phyloP scores from a whole-genome alignment of 2,329 filamentous ascomycete species.

The Paraphaeosphaeria minitans region DNA sequence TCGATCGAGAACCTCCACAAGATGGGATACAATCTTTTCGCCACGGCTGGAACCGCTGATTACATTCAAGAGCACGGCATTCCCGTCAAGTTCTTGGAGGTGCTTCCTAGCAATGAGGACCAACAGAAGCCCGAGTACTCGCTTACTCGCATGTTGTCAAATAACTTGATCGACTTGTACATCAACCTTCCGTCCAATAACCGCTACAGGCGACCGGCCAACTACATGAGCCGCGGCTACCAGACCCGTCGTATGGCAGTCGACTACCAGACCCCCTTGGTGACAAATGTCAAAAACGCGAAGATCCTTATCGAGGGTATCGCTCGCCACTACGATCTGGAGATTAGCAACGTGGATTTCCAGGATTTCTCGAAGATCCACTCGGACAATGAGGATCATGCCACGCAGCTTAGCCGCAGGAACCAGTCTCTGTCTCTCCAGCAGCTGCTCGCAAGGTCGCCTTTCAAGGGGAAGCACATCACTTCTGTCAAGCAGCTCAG shows the following conservation, averaged over 20 bases:
- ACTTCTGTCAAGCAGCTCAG: slow-evolving; percentile 91
- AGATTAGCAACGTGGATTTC: slow-evolving; percentile 83
- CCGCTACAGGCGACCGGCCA: slow-evolving; percentile 92
- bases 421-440: slow-evolving; percentile 64
- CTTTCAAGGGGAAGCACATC: slow-evolving; percentile 89
- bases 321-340: slow-evolving; percentile 83
- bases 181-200: slow-evolving; percentile 99
- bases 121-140: slow-evolving; percentile 96
- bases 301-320: slow-evolving; percentile 97
- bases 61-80: slow-evolving; percentile 93
- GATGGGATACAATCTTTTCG: slow-evolving; percentile 93
- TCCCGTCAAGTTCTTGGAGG: slow-evolving; percentile 90
- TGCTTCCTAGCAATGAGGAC: slow-evolving; percentile 66
- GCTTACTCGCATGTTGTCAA: slow-evolving; percentile 92
- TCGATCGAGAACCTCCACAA: slow-evolving; percentile 88
- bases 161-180: slow-evolving; percentile 97
- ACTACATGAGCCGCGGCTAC: slow-evolving; percentile 98
- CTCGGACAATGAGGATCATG: slow-evolving; percentile 36
- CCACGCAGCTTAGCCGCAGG: slow-evolving; percentile 57
- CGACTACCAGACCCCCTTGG: slow-evolving; percentile 93
- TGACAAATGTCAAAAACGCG: slow-evolving; percentile 99
- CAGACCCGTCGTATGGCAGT: slow-evolving; percentile 97
- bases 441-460: slow-evolving; percentile 76
- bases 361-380: slow-evolving; percentile 71
- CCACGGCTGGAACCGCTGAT: slow-evolving; percentile 94